Evolutionary conservation across 306 rosid species (phyloP).

Genomic region (Medicago arabica): DNA sequence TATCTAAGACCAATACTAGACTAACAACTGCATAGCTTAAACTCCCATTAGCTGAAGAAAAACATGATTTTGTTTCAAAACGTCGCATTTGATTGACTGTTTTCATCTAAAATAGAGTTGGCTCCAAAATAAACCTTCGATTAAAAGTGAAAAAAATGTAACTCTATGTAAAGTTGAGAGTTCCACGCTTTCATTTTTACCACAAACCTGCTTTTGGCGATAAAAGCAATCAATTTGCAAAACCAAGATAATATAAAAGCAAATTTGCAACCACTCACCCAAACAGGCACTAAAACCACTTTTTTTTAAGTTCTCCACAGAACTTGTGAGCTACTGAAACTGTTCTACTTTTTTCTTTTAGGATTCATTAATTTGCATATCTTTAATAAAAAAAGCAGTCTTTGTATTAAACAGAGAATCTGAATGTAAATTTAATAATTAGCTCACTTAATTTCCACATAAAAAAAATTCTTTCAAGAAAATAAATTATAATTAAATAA

Average conservation of each 20-base stretch:
- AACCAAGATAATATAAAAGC: no score
- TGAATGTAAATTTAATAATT: not conserved
- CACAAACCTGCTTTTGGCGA: not conserved
- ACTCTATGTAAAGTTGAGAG: not conserved
- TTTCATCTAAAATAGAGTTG: not conserved
- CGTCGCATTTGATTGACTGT: not conserved
- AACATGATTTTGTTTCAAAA: not conserved
- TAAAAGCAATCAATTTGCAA: no score
- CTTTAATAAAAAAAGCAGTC: not conserved
- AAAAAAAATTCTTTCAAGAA: not conserved
- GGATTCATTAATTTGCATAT: not conserved
- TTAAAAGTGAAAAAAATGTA: not conserved
- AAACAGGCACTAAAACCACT: not conserved
- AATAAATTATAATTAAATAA: not conserved
- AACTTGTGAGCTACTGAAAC: not conserved
- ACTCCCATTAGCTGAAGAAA: not conserved
- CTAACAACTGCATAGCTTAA: slow-evolving; percentile 1
- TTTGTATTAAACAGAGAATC: not conserved
- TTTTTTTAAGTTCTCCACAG: not conserved
- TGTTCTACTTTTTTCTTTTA: not conserved
- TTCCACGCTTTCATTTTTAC: not conserved
- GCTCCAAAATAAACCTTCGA: not conserved
- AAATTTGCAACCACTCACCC: not conserved
- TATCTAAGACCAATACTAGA: slow-evolving; percentile 15
- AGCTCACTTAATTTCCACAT: not conserved